Evolutionary conservation across 306 rosid genomes (phyloP), one percentile per base, ranked within the genome.

Genomic region (Rosa rugosa): DNA sequence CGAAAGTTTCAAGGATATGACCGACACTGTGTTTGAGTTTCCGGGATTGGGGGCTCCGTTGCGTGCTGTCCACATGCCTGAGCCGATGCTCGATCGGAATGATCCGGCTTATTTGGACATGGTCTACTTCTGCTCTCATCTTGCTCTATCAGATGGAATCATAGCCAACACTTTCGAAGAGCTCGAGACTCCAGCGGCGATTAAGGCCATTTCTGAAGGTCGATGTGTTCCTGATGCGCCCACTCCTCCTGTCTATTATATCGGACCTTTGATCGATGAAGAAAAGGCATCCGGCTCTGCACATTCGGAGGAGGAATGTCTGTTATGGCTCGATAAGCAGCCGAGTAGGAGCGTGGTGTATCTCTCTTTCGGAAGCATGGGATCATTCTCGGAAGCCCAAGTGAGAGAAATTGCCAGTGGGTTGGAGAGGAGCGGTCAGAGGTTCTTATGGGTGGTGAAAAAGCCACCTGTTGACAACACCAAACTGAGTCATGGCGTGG

Each of bases 381-480:
- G 87, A 13, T 36, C 79, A 4, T 80, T 84, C 27, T 38, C 82
- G 14, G 66, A 1, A 0, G 6, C 0, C 10, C 87, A 84, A n/a
- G 3, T 84, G 18, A 76, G 65, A 40, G 87, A 84, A 68, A 57
- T 84, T 3, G 87, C 84, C 12, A 20, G 17, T 7, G 84, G 82
- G 23, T 46, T 84, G 66, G 87, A 80, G 53, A 67, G 38, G 14
- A 77, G 87, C 5, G 84, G 79, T 62, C 84, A 77, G 20, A 72
- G 82, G 56, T 84, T 84, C 40, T 20, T 84, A 47, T 83, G 86
- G 86, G 84, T 80, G 51, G 69, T 84, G 51, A 78, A 63, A 44
- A 44, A 72, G 25, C 85, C 84, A 0, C 70, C 60, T 0, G 6
- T 4, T 1, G 81, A 66, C n/a, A 80, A 75, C 42, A 66, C 6